Evolutionary conservation across 2,329 filamentous ascomycete genomes (phyloP).

Genomic region (Setomelanomma holmii): DNA sequence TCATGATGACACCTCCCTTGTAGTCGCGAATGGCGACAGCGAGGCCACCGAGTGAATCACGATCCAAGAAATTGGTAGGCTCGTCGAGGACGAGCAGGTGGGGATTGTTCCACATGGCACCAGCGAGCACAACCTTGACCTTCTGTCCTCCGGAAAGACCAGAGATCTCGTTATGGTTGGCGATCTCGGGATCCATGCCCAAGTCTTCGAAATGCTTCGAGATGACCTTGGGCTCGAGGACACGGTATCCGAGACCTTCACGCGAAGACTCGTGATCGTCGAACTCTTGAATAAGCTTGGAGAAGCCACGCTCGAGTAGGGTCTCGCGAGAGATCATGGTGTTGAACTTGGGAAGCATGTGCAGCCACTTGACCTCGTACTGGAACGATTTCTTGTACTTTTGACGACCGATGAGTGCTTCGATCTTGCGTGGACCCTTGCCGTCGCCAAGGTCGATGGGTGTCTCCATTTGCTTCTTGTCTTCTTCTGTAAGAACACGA

Average conservation of each 20-base stretch:
- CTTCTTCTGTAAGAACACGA: conserved; percentile 82
- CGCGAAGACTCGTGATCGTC: conserved; percentile 99
- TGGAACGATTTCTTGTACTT: conserved; percentile 99
- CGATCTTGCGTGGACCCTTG: conserved; percentile 76
- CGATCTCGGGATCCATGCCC: conserved; percentile 94
- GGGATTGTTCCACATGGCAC: conserved; percentile 99
- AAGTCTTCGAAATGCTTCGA: conserved; percentile 98
- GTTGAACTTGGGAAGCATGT: conserved; percentile 91
- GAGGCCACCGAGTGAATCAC: conserved; percentile 93
- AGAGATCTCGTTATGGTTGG: conserved; percentile 98
- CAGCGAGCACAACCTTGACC: conserved; percentile 97
- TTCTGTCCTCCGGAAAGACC: conserved; percentile 97
- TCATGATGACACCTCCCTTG: conserved; percentile 98
- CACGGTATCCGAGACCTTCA: conserved; percentile 94
- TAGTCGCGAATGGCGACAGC: conserved; percentile 98
- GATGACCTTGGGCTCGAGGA: conserved; percentile 91
- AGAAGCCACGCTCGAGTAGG: conserved; percentile 81
- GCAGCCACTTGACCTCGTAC: conserved; percentile 96
- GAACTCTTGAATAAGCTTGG: conserved; percentile 95
- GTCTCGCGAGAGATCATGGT: conserved; percentile 92
- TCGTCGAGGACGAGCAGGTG: conserved; percentile 97
- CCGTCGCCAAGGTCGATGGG: conserved; percentile 85
- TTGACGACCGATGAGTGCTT: conserved; percentile 91
- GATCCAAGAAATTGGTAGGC: conserved; percentile 98
- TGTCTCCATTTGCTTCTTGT: conserved; percentile 91